Conservation (phyloP, 371 early-diverging fungal genomes). For the Zancudomyces culisetae region DNA sequence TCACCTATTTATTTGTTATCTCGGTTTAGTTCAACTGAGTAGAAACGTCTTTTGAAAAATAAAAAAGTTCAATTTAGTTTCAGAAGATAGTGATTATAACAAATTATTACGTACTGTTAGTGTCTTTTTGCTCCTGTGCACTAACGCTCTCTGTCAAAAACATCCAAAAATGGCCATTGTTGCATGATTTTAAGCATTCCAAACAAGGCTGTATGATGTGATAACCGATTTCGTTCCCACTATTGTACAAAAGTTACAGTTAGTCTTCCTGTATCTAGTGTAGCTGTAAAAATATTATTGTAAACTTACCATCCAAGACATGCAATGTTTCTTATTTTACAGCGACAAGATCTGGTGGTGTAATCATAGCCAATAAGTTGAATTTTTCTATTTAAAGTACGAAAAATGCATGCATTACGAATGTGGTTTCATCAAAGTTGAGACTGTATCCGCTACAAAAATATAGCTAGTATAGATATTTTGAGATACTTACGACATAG, state of each 20-base stretch:
- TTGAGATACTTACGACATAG: conserved; percentile 35
- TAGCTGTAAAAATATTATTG: neutral
- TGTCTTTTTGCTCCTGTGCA: conserved; percentile 12
- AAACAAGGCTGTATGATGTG: conserved; percentile 89
- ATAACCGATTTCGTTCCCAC: conserved; percentile 89
- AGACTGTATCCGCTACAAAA: neutral
- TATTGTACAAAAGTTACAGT: conserved; percentile 2
- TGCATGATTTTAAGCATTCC: conserved; percentile 73
- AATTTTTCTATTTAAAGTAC: conserved; percentile 32
- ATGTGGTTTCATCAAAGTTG: neutral
- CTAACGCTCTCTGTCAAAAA: conserved; percentile 69
- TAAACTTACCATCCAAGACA: conserved; percentile 74
- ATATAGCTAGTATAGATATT: neutral
- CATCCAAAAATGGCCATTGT: conserved; percentile 98
- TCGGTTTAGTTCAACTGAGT: too few relatives aligned
- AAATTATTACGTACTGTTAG: neutral
- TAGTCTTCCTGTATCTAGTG: neutral
- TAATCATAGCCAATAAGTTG: conserved; percentile 79
- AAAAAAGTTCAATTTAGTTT: neutral
- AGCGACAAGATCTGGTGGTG: conserved; percentile 74
- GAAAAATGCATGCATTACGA: neutral
- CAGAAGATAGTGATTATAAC: neutral
- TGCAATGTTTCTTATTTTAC: conserved; percentile 83
- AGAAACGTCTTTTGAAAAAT: neutral
- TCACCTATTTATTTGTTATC: neutral